Percentiles rank a stretch among this genome's conserved stretches.
phyloP scores from a whole-genome alignment of 2,329 filamentous ascomycete species.

The Fusarium sp. region DNA sequence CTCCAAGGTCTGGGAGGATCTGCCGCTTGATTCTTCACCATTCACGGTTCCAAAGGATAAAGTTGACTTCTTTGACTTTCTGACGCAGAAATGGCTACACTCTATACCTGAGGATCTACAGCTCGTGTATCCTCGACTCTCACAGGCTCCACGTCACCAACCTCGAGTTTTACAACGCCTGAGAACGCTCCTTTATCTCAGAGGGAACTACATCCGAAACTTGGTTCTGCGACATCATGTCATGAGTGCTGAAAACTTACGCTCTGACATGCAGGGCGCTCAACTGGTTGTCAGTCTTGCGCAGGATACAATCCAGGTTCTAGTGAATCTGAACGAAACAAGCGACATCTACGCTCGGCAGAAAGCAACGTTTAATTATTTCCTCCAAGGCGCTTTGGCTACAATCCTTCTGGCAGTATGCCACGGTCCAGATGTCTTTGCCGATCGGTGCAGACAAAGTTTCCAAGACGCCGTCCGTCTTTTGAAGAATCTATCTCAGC shows the following conservation, averaged over 20 bases:
- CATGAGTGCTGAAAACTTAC: background rate
- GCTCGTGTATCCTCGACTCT: constrained; percentile 5
- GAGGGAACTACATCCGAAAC: background rate
- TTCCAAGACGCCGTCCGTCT: background rate
- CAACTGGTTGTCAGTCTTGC: background rate
- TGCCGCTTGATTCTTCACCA: background rate
- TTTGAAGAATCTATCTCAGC: background rate
- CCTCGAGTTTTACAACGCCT: background rate
- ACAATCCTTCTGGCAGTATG: constrained; percentile 3
- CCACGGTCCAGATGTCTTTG: constrained; percentile 1
- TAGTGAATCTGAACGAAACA: constrained; percentile 5
- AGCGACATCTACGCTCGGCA: constrained; percentile 6
- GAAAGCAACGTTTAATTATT: constrained; percentile 3
- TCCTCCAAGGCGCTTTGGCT: background rate
- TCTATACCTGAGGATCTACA: constrained; percentile 2
- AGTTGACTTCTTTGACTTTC: constrained; percentile 6
- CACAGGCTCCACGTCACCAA: background rate
- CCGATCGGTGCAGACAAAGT: background rate
- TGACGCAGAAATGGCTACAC: constrained; percentile 7
- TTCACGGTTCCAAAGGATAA: background rate
- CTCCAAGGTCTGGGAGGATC: constrained; percentile 6
- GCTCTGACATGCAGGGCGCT: background rate
- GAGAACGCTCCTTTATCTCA: background rate
- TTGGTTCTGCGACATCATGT: background rate
- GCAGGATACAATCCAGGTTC: constrained; percentile 3